A percentile compares a stretch with the other conserved stretches of the same genome.
These are phyloP conservation scores for Apiospora sp. DNA, from an alignment of 2,329 filamentous ascomycete species.

Conservation along the genomic window DNA sequence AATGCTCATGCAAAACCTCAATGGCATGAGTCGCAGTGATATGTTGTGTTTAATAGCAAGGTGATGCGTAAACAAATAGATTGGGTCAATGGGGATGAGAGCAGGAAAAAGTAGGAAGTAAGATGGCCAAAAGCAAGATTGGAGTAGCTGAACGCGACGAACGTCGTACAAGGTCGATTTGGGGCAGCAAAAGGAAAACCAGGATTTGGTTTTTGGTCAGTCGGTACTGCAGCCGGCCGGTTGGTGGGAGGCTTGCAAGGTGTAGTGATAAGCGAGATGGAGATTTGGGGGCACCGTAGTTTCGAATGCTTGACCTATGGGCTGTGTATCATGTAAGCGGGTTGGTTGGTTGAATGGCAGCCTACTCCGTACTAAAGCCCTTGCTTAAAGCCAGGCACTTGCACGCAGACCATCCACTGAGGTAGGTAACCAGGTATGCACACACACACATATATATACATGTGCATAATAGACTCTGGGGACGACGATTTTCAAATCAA, in stretches of 20 bases:
- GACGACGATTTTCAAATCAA: not conserved
- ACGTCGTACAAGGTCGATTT: not conserved
- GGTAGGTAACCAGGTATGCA: not conserved
- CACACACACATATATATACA: not conserved
- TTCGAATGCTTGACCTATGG: not conserved
- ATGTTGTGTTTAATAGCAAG: not conserved
- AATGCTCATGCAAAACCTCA: conserved; percentile 3
- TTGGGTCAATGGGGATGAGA: not conserved
- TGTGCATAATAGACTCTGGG: not conserved
- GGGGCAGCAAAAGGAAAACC: conserved; percentile 8
- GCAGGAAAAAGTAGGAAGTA: not conserved
- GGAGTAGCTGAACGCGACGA: not conserved
- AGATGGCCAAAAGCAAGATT: not conserved
- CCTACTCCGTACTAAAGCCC: not conserved
- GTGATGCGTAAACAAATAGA: not conserved
- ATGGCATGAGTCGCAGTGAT: conserved; percentile 5
- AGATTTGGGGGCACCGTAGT: not conserved
- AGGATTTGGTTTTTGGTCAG: not conserved
- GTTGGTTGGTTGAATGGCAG: not conserved
- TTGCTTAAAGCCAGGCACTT: not conserved
- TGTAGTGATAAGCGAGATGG: conserved; percentile 19
- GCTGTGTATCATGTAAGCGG: conserved; percentile 7
- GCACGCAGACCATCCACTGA: not conserved
- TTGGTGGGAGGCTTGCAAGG: not conserved
- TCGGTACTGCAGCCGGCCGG: not conserved